phyloP scores from a whole-genome alignment of 2,329 filamentous ascomycete genomes.

The Furcasterigmium sp. region DNA sequence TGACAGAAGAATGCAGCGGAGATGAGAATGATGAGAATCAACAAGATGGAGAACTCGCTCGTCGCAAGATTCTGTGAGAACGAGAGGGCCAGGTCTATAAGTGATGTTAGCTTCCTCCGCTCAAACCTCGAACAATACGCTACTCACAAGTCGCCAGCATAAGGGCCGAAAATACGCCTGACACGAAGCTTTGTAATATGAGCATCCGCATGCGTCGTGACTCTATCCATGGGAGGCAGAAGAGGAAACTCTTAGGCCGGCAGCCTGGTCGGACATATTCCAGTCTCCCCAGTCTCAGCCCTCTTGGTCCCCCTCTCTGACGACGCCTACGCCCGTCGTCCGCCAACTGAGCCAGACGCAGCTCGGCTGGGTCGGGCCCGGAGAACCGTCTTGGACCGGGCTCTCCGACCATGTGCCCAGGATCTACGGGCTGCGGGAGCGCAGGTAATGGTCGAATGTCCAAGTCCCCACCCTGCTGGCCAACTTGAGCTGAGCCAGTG shows the following conservation, averaged over 20 bases:
- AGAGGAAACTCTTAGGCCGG: conserved; percentile 39
- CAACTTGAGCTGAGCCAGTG: too few species aligned
- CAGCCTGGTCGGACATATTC: conserved; percentile 11
- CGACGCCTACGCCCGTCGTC: conserved; percentile 30
- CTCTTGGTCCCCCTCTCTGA: conserved; percentile 12
- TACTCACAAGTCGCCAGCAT: conserved; percentile 63
- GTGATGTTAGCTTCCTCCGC: conserved; percentile 1
- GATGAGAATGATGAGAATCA: conserved; percentile 72
- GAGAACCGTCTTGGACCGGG: conserved; percentile 20
- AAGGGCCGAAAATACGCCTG: conserved; percentile 55
- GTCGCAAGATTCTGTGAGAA: conserved; percentile 58
- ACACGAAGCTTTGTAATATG: conserved; percentile 57
- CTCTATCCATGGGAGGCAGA: conserved; percentile 51
- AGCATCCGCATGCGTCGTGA: conserved; percentile 49
- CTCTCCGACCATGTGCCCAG: neutral
- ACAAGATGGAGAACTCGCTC: conserved; percentile 71
- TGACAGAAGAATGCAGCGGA: conserved; percentile 78
- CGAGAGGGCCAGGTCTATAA: conserved; percentile 73
- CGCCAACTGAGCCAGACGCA: conserved; percentile 38
- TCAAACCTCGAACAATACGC: too few species aligned
- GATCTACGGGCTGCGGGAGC: neutral
- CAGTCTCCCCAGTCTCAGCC: conserved; percentile 12
- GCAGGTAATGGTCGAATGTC: neutral
- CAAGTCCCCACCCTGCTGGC: neutral
- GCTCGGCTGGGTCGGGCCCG: conserved; percentile 42